These are phyloP conservation scores for Neurospora sp. DNA, from an alignment of 495 filamentous ascomycete genomes.

Conservation along the genomic window DNA sequence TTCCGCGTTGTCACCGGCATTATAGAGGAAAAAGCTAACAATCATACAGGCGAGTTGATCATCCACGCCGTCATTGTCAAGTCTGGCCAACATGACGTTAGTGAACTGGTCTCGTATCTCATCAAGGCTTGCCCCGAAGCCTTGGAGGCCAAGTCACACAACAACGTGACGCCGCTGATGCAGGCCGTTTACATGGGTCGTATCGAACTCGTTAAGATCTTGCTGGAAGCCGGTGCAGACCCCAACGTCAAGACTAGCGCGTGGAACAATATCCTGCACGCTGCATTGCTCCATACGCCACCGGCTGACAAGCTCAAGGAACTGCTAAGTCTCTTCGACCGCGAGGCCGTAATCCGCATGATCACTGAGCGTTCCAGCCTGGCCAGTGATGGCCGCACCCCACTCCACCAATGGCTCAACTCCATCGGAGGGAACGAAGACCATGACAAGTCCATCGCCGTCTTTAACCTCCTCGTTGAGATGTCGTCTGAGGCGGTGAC, in stretches of 20 bases:
- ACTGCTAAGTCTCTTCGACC: constrained; percentile 45
- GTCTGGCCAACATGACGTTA: constrained; percentile 23
- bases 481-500: constrained; percentile 34
- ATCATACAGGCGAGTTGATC: constrained; percentile 43
- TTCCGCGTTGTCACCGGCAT: constrained; percentile 4
- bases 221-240: constrained; percentile 56
- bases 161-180: constrained; percentile 51
- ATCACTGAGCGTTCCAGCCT: constrained; percentile 30
- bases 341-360: constrained; percentile 28
- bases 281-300: constrained; percentile 30
- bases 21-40: constrained; percentile 13
- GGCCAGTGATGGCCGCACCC: constrained; percentile 23
- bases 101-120: constrained; percentile 51
- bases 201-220: constrained; percentile 41
- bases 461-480: constrained; percentile 35
- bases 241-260: constrained; percentile 43
- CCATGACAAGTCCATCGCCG: constrained; percentile 11
- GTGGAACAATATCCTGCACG: constrained; percentile 52
- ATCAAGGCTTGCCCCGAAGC: constrained; percentile 45
- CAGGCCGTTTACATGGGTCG: constrained; percentile 45
- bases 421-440: constrained; percentile 1
- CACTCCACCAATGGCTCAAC: constrained; percentile 29
- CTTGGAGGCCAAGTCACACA: constrained; percentile 44
- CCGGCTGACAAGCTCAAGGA: constrained; percentile 21
- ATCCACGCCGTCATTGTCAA: constrained; percentile 56